phyloP scores from a whole-genome alignment of 2,329 filamentous ascomycete genomes.

The Canariomyces notabilis region DNA sequence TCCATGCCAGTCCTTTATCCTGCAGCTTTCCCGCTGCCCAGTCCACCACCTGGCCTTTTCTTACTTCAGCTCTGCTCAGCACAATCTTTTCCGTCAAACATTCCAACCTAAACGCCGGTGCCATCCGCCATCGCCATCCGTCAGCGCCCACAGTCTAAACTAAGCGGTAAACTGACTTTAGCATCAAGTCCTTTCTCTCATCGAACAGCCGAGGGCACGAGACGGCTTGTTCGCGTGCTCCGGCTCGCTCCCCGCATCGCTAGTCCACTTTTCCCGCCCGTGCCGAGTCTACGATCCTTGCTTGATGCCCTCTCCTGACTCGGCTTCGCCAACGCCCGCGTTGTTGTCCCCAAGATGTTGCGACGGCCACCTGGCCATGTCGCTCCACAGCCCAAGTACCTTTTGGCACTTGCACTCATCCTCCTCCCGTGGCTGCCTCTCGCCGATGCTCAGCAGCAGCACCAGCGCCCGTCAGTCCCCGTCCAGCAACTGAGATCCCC shows the following conservation, averaged over 20 bases:
- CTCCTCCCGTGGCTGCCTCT: constrained; percentile 51
- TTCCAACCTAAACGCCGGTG: not conserved
- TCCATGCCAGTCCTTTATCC: constrained; percentile 20
- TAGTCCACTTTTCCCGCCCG: constrained; percentile 4
- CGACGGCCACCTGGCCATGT: constrained; percentile 59
- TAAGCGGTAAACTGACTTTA: not conserved
- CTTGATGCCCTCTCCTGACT: constrained; percentile 21
- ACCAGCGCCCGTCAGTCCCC: constrained; percentile 29
- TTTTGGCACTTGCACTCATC: constrained; percentile 54
- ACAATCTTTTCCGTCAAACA: not conserved
- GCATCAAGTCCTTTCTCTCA: no score
- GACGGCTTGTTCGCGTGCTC: not conserved
- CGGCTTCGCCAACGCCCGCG: constrained; percentile 19
- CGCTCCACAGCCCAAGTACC: constrained; percentile 41
- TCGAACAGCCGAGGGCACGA: not conserved
- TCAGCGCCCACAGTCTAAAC: not conserved
- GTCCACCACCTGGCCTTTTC: constrained; percentile 18
- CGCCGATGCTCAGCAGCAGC: constrained; percentile 62
- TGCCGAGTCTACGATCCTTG: constrained; percentile 10
- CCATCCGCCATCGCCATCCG: not conserved
- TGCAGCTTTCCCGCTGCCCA: constrained; percentile 7
- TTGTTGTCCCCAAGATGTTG: constrained; percentile 47
- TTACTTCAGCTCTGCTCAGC: constrained; percentile 3
- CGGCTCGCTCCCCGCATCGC: not conserved
- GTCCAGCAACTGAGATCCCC: constrained; percentile 17